These are phyloP conservation scores for Entomortierella lignicola DNA, from an alignment of 192 early-diverging fungal genomes.

Conservation along the genomic window DNA sequence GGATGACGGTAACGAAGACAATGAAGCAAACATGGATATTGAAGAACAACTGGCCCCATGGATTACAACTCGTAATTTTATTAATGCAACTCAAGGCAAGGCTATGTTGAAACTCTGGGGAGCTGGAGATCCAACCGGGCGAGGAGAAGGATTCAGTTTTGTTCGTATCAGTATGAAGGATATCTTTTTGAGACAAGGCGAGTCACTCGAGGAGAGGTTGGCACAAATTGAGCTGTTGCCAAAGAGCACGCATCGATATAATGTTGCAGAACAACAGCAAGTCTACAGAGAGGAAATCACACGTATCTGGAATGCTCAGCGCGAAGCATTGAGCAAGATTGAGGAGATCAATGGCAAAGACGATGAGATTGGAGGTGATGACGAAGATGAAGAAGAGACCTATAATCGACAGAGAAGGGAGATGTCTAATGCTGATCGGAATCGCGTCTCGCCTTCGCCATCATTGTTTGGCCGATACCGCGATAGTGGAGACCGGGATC, in stretches of 20 bases:
- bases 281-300: slow-evolving; percentile 95
- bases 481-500: slow-evolving; percentile 37
- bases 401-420: slow-evolving; percentile 29
- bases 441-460: slow-evolving; percentile 44
- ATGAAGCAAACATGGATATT: slow-evolving; percentile 79
- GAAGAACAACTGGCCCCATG: slow-evolving; percentile 96
- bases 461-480: slow-evolving; percentile 50
- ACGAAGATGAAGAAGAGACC: slow-evolving; percentile 64
- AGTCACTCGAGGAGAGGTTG: slow-evolving; percentile 84
- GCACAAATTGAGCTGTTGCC: slow-evolving; percentile 85
- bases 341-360: slow-evolving; percentile 62
- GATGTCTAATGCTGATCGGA: slow-evolving; percentile 32
- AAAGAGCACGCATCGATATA: slow-evolving; percentile 86
- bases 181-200: slow-evolving; percentile 90
- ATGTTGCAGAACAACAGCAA: slow-evolving; percentile 94
- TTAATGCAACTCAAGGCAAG: slow-evolving; percentile 92
- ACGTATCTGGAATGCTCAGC: slow-evolving; percentile 94
- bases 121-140: slow-evolving; percentile 95
- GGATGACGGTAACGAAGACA: slow-evolving; percentile 76
- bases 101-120: slow-evolving; percentile 96
- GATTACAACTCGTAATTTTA: slow-evolving; percentile 95
- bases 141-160: slow-evolving; percentile 97
- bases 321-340: slow-evolving; percentile 68
- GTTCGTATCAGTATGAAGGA: slow-evolving; percentile 98
- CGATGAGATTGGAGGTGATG: slow-evolving; percentile 65